phyloP scores from a whole-genome alignment of 75 land plant species.

The Selaginella tamariscina region DNA sequence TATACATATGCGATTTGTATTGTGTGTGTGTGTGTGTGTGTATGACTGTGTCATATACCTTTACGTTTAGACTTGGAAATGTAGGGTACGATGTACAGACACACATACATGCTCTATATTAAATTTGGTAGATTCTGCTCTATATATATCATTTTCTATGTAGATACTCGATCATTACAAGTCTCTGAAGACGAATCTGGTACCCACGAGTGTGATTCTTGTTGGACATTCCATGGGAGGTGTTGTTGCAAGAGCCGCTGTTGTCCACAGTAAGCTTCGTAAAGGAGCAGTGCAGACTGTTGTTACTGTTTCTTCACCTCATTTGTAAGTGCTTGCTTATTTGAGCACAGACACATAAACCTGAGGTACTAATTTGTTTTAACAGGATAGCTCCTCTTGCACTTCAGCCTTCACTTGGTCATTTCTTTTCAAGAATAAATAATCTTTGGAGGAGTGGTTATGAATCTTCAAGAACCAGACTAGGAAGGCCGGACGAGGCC shows the following conservation, averaged over 20 bases:
- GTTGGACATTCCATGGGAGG: conserved; percentile 99
- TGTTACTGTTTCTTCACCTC: conserved; percentile 87
- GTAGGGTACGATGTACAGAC: no score
- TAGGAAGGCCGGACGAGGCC: conserved; percentile 35
- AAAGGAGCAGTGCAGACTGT: conserved; percentile 74
- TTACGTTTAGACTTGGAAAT: no score
- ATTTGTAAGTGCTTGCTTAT: conserved; percentile 41
- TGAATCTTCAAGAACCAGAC: conserved; percentile 26
- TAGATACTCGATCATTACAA: conserved; percentile 82
- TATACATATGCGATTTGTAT: no score
- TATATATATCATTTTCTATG: background rate
- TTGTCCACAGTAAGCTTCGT: conserved; percentile 67
- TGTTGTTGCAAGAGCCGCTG: conserved; percentile 94
- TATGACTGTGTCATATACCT: no score
- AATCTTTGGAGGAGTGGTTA: conserved; percentile 71
- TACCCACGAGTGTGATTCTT: conserved; percentile 82
- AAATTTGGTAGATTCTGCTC: no score
- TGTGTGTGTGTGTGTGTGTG: no score
- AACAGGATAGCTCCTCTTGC: conserved; percentile 83
- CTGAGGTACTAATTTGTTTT: background rate
- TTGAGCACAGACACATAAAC: background rate
- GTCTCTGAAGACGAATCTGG: conserved; percentile 39
- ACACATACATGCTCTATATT: no score
- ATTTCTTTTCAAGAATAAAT: conserved; percentile 62
- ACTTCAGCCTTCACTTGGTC: conserved; percentile 88